phyloP scores from a whole-genome alignment of 345 rosid species.

The Citrus trifoliata region DNA sequence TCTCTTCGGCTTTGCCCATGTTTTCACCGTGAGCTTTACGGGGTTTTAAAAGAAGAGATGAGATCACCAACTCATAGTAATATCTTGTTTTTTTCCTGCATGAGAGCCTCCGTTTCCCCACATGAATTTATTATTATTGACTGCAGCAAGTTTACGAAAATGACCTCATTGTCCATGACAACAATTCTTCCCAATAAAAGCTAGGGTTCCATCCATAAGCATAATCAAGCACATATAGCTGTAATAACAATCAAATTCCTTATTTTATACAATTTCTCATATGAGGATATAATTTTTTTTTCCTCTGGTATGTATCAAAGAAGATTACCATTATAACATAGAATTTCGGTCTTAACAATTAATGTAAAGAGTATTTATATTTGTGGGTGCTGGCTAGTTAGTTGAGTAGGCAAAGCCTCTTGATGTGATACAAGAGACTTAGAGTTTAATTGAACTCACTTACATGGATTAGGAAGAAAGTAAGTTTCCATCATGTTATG shows the following conservation, averaged over 20 bases:
- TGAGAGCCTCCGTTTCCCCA: constrained; percentile 27
- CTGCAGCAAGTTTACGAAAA: not conserved
- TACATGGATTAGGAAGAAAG: no score
- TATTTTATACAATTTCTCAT: not conserved
- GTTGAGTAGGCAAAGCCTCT: not conserved
- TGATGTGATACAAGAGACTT: not conserved
- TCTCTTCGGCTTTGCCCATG: not conserved
- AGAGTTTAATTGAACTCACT: no score
- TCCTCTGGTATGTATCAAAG: not conserved
- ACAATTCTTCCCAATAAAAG: not conserved
- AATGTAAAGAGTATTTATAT: not conserved
- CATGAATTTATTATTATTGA: constrained; percentile 12
- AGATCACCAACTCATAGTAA: constrained; percentile 3
- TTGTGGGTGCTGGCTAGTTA: not conserved
- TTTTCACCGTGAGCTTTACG: constrained; percentile 13
- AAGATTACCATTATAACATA: not conserved
- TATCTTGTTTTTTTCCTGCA: constrained; percentile 37
- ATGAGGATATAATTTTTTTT: not conserved
- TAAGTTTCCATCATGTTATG: no score
- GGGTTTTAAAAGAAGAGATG: constrained; percentile 20
- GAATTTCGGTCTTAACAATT: not conserved
- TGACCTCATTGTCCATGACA: not conserved
- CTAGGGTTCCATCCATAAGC: not conserved
- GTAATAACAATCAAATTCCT: not conserved
- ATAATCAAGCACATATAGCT: not conserved